phyloP scores from a whole-genome alignment of 108 stramenopile genomes.

The Aurantiochytrium sp. region DNA sequence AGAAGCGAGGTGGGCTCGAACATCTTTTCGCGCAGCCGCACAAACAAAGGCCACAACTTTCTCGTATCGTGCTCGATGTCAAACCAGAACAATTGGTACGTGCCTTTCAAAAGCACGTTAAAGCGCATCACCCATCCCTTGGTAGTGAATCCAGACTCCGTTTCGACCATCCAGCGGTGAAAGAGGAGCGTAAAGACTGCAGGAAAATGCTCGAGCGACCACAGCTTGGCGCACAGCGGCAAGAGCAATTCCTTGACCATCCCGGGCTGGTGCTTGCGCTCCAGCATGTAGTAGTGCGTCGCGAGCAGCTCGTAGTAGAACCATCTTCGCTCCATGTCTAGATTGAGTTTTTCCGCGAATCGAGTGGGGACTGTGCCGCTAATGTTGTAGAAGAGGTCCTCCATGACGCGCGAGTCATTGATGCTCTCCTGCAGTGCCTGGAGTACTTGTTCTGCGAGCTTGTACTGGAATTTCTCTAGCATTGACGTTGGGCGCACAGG shows the following conservation, averaged over 20 bases:
- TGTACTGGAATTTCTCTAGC: background rate
- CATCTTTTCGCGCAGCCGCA: background rate
- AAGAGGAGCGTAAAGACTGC: background rate
- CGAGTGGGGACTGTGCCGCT: background rate
- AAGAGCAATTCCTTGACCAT: background rate
- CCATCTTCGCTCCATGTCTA: background rate
- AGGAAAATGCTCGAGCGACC: slow-evolving; percentile 15
- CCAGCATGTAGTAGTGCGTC: background rate
- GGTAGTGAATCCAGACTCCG: background rate
- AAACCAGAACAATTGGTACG: slow-evolving; percentile 12
- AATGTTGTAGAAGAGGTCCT: slow-evolving; percentile 2
- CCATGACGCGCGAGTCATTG: background rate
- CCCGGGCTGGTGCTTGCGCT: background rate
- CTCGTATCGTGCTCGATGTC: background rate
- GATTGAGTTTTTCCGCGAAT: background rate
- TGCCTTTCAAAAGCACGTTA: background rate
- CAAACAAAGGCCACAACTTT: background rate
- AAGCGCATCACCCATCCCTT: background rate
- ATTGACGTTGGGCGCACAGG: background rate
- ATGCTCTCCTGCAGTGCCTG: background rate
- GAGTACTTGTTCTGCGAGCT: background rate
- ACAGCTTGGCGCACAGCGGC: slow-evolving; percentile 6
- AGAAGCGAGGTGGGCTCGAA: background rate
- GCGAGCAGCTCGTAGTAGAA: slow-evolving; percentile 13
- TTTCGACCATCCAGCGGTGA: slow-evolving; percentile 3